A percentile compares a stretch with the other conserved stretches of the same genome.
Evolutionary conservation across 2,329 filamentous ascomycete genomes (phyloP).

Genomic region (Hypoxylon sp.): DNA sequence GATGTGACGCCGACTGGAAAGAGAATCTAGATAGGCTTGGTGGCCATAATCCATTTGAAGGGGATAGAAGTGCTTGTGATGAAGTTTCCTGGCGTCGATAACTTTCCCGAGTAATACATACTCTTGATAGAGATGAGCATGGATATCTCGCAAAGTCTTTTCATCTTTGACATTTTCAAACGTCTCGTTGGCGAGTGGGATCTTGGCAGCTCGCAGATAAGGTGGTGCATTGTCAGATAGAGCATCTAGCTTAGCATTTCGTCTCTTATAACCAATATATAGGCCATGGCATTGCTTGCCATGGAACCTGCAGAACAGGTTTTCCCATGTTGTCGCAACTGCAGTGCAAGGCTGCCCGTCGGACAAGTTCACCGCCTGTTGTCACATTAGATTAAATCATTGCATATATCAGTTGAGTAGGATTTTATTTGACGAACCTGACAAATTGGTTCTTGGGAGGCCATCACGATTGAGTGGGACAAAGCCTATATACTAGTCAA

Average conservation of each 20-base stretch:
- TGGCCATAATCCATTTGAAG: conserved; percentile 54
- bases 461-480: conserved; percentile 7
- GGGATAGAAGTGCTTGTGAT: conserved; percentile 54
- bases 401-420: background rate
- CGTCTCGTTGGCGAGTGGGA: conserved; percentile 58
- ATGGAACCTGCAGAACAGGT: conserved; percentile 60
- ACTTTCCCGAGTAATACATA: conserved; percentile 51
- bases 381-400: conserved; percentile 5
- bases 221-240: conserved; percentile 55
- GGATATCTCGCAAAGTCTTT: conserved; percentile 56
- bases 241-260: conserved; percentile 61
- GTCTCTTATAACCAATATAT: conserved; percentile 65
- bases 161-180: conserved; percentile 59
- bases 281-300: conserved; percentile 61
- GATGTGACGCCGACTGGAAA: conserved; percentile 54
- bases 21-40: conserved; percentile 53
- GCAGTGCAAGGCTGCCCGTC: conserved; percentile 56
- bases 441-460: conserved; percentile 26
- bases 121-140: conserved; percentile 58
- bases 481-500: background rate
- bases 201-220: conserved; percentile 56
- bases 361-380: conserved; percentile 55
- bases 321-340: conserved; percentile 58
- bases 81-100: conserved; percentile 49
- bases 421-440: conserved; percentile 21